Conservation (phyloP, 2,329 filamentous ascomycete species). For the Decorospora gaudefroyi region DNA sequence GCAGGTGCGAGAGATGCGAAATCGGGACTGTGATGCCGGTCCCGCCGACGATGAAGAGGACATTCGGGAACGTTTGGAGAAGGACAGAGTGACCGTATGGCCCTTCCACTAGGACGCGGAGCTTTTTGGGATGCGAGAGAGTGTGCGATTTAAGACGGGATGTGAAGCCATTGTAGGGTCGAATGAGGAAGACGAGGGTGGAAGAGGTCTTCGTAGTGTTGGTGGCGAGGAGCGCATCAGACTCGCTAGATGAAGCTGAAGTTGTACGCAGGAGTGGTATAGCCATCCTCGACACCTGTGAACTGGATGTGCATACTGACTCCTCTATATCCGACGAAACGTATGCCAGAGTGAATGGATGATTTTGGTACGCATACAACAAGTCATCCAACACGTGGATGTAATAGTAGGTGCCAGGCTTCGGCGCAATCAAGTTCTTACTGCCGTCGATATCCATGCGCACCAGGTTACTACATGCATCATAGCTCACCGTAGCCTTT, state of each 20-base stretch:
- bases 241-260: slow-evolving; percentile 29
- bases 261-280: slow-evolving; percentile 11
- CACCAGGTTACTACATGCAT: slow-evolving; percentile 52
- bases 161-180: slow-evolving; percentile 59
- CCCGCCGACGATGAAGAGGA: slow-evolving; percentile 46
- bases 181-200: slow-evolving; percentile 54
- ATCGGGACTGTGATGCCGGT: slow-evolving; percentile 43
- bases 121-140: slow-evolving; percentile 27
- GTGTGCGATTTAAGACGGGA: slow-evolving; percentile 45
- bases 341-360: slow-evolving; percentile 53
- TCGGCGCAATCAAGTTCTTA: slow-evolving; percentile 41
- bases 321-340: slow-evolving; percentile 12
- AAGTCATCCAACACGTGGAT: slow-evolving; percentile 53
- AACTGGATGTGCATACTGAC: slow-evolving; percentile 8
- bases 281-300: slow-evolving; percentile 15
- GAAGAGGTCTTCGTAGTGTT: slow-evolving; percentile 3
- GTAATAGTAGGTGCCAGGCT: slow-evolving; percentile 57
- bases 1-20: slow-evolving; percentile 34
- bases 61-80: slow-evolving; percentile 48
- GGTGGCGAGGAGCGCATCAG: slow-evolving; percentile 36
- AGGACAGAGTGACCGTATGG: slow-evolving; percentile 55
- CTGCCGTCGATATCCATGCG: slow-evolving; percentile 52
- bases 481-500: slow-evolving; percentile 51
- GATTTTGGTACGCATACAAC: slow-evolving; percentile 55
- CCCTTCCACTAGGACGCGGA: slow-evolving; percentile 55